Percentiles rank a stretch among this genome's conserved stretches.
Conservation (phyloP, 805 yeast genomes). For the Ogataea trehaloabstinens region DNA sequence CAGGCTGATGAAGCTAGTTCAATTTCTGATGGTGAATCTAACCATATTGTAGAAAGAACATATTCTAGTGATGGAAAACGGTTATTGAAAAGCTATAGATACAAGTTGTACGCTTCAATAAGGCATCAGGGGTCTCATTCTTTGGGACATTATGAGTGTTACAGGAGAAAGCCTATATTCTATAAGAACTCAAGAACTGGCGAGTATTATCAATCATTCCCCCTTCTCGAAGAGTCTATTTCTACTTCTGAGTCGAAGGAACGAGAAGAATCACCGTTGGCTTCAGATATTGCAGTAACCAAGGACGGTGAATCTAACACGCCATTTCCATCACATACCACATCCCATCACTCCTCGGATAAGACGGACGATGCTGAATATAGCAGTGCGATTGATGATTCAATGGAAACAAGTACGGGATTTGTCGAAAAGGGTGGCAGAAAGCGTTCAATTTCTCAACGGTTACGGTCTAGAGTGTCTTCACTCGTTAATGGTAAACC, state of each 20-base stretch:
- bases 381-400: neutral
- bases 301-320: constrained; percentile 8
- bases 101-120: constrained; percentile 67
- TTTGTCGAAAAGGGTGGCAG: constrained; percentile 2
- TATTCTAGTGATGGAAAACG: neutral
- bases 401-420: neutral
- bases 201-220: constrained; percentile 21
- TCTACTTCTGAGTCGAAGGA: neutral
- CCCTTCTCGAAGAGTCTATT: no score
- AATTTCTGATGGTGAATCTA: neutral
- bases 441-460: constrained; percentile 16
- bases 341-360: no score
- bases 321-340: no score
- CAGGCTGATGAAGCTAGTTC: neutral
- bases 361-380: neutral
- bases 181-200: constrained; percentile 38
- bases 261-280: neutral
- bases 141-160: constrained; percentile 90
- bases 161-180: constrained; percentile 67
- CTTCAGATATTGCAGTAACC: neutral
- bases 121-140: constrained; percentile 88
- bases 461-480: constrained; percentile 22
- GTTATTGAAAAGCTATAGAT: constrained; percentile 32
- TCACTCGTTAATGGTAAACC: constrained; percentile 18
- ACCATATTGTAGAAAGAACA: neutral